phyloP scores from a whole-genome alignment of 2,329 filamentous ascomycete species.

The Macrophomina pseudophaseolina region DNA sequence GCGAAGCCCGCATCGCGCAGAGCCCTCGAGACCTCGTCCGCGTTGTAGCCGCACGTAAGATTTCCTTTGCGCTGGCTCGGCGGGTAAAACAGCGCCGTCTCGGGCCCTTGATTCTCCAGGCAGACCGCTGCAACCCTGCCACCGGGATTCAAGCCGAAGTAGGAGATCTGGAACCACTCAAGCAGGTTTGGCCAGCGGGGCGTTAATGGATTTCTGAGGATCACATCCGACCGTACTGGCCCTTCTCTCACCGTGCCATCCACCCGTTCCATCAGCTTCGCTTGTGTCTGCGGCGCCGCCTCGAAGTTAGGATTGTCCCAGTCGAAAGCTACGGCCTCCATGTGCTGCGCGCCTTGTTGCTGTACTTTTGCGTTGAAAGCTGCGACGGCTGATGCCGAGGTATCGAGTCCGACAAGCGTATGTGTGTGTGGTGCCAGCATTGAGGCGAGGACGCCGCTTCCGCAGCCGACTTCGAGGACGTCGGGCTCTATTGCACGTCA shows the following conservation, averaged over 20 bases:
- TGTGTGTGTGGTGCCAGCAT: constrained; percentile 55
- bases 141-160: constrained; percentile 54
- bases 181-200: constrained; percentile 59
- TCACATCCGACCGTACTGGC: constrained; percentile 53
- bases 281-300: constrained; percentile 13
- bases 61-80: constrained; percentile 59
- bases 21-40: constrained; percentile 47
- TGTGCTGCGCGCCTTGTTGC: constrained; percentile 42
- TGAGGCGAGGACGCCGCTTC: constrained; percentile 61
- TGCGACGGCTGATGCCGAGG: constrained; percentile 60
- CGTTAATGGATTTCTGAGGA: constrained; percentile 59
- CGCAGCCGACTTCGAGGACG: constrained; percentile 63
- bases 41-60: constrained; percentile 58
- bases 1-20: constrained; percentile 56
- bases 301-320: constrained; percentile 51
- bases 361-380: constrained; percentile 55
- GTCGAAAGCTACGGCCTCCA: constrained; percentile 53
- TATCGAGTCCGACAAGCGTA: constrained; percentile 59
- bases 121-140: constrained; percentile 61
- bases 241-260: constrained; percentile 22
- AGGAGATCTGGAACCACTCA: constrained; percentile 52
- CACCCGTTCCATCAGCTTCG: constrained; percentile 43
- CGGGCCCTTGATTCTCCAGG: constrained; percentile 62
- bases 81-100: constrained; percentile 59
- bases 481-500: constrained; percentile 40